Percentiles rank a stretch among this genome's conserved stretches.
phyloP scores from a whole-genome alignment of 1,284 basidiomycete species.

The Sporisorium iseilematis-ciliati region DNA sequence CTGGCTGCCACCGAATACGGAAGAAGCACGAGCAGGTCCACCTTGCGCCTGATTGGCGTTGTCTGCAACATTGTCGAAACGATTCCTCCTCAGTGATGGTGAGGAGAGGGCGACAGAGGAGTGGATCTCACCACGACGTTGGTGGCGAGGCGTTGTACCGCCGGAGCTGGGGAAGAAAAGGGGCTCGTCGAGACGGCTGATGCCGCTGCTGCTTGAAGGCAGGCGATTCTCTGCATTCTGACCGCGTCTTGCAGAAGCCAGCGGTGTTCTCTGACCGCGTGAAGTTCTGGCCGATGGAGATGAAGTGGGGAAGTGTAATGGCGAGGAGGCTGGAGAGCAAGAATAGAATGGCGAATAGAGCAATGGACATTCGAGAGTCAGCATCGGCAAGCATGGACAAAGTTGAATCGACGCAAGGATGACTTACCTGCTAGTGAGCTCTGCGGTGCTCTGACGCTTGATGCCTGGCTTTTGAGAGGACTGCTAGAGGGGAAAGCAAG shows the following conservation, averaged over 20 bases:
- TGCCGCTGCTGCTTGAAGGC: conserved; percentile 53
- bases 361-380: background rate
- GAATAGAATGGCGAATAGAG: background rate
- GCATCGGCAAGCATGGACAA: background rate
- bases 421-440: conserved; percentile 48
- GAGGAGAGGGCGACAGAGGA: conserved; percentile 58
- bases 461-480: conserved; percentile 54
- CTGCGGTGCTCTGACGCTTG: conserved; percentile 25
- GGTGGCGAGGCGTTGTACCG: conserved; percentile 59
- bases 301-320: conserved; percentile 65
- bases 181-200: conserved; percentile 53
- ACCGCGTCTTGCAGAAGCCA: conserved; percentile 32
- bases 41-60: conserved; percentile 18
- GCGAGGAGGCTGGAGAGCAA: conserved; percentile 47
- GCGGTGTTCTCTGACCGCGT: conserved; percentile 44
- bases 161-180: conserved; percentile 68
- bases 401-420: background rate
- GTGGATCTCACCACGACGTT: conserved; percentile 66
- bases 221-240: conserved; percentile 41
- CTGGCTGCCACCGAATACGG: conserved; percentile 84
- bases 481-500: conserved; percentile 65
- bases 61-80: conserved; percentile 20
- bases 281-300: conserved; percentile 59
- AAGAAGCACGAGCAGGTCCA: conserved; percentile 74
- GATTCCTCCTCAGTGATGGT: conserved; percentile 46